phyloP scores from a whole-genome alignment of 1,284 basidiomycete species.

The Cryptococcus sp. region DNA sequence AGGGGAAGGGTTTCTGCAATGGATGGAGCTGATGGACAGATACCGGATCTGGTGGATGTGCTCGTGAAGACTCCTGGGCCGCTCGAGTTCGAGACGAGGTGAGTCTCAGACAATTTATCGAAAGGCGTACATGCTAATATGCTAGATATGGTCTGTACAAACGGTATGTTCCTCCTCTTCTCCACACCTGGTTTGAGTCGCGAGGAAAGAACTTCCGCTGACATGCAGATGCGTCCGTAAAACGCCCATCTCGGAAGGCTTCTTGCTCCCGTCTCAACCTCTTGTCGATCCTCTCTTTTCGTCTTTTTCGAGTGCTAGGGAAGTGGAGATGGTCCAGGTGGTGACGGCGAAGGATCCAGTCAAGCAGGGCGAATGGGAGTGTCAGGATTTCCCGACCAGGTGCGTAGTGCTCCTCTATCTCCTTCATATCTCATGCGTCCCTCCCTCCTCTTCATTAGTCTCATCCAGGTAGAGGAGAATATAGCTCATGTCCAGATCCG shows the following conservation, averaged over 20 bases:
- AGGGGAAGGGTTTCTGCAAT: too few relatives aligned
- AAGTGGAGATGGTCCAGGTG: background rate
- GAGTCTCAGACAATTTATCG: conserved; percentile 2
- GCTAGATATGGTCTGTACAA: conserved; percentile 44
- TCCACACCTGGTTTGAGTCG: too few relatives aligned
- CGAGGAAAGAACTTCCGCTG: too few relatives aligned
- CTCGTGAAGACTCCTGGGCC: conserved; percentile 33
- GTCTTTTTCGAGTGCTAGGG: background rate
- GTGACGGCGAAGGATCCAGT: background rate
- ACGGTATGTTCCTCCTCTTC: too few relatives aligned
- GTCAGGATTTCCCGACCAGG: conserved; percentile 42
- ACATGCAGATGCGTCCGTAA: conserved; percentile 41
- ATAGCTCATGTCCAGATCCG: conserved; percentile 36
- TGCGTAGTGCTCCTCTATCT: conserved; percentile 12
- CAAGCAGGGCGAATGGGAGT: conserved; percentile 30
- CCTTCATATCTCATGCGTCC: too few relatives aligned
- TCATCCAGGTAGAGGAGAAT: background rate
- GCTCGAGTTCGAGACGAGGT: conserved; percentile 43
- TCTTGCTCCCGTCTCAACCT: conserved; percentile 32
- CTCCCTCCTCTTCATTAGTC: too few relatives aligned
- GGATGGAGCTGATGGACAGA: conserved; percentile 22
- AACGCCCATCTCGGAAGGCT: conserved; percentile 19
- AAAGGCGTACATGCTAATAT: background rate
- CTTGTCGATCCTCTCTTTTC: conserved; percentile 10
- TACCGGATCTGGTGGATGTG: conserved; percentile 40